Conservation (phyloP, 1,139 yeast genomes). For the Magnusiomyces clavatus region DNA sequence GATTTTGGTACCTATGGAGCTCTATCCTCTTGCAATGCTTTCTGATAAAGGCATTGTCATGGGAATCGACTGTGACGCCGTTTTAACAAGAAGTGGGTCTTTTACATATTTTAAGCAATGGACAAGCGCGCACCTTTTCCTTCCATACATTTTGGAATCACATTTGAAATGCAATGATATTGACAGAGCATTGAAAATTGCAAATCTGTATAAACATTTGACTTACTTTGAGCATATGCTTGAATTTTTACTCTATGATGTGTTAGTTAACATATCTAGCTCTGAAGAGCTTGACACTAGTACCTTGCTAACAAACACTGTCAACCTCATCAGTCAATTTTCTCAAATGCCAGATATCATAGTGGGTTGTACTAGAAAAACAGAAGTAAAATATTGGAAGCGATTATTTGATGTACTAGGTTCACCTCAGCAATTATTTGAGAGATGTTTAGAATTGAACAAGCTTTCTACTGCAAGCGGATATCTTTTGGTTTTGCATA, state of each 20-base stretch:
- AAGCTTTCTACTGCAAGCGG: conserved; percentile 38
- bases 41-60: conserved; percentile 35
- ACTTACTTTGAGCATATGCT: conserved; percentile 44
- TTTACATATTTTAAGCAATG: conserved; percentile 31
- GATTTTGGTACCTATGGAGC: conserved; percentile 28
- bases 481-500: conserved; percentile 34
- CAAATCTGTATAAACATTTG: conserved; percentile 35
- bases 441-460: conserved; percentile 29
- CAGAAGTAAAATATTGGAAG: conserved; percentile 57
- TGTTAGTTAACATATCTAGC: conserved; percentile 25
- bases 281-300: background rate
- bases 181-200: conserved; percentile 29
- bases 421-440: conserved; percentile 34
- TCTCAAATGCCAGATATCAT: conserved; percentile 41
- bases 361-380: conserved; percentile 56
- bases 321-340: conserved; percentile 27
- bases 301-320: conserved; percentile 18
- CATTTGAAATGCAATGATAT: conserved; percentile 23
- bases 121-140: conserved; percentile 32
- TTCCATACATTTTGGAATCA: conserved; percentile 31
- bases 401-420: conserved; percentile 40
- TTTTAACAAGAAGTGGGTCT: conserved; percentile 29
- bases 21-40: conserved; percentile 36
- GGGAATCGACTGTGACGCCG: conserved; percentile 34
- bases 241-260: conserved; percentile 39